Evolutionary conservation across 352 stramenopile species (phyloP).

Genomic region (Peronospora tabacina): DNA sequence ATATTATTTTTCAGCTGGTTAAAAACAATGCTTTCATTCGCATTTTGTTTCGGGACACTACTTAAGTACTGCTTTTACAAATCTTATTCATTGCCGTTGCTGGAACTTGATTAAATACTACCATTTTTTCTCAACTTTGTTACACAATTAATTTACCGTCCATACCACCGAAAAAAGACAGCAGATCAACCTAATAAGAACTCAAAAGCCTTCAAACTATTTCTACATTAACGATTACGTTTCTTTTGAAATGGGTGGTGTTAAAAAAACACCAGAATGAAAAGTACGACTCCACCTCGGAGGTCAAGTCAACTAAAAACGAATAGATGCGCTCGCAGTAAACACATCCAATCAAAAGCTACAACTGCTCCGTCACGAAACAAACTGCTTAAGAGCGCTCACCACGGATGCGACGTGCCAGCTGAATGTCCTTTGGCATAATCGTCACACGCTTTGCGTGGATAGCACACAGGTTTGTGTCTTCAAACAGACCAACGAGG

Average conservation of each 20-base stretch:
- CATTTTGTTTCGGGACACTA: too few relatives aligned
- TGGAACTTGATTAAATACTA: too few relatives aligned
- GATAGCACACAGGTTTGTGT: slow-evolving; percentile 92
- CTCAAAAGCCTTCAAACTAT: background rate
- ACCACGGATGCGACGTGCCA: slow-evolving; percentile 90
- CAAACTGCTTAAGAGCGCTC: slow-evolving; percentile 60
- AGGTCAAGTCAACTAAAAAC: slow-evolving; percentile 4
- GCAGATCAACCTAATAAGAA: too few relatives aligned
- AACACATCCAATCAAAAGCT: slow-evolving; percentile 36
- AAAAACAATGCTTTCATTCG: too few relatives aligned
- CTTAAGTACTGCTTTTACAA: too few relatives aligned
- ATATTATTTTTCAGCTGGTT: too few relatives aligned
- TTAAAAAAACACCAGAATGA: slow-evolving; percentile 47
- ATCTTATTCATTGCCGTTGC: too few relatives aligned
- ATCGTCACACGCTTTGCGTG: slow-evolving; percentile 92
- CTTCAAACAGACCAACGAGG: slow-evolving; percentile 78
- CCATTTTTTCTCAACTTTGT: too few relatives aligned
- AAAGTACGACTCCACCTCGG: slow-evolving; percentile 9
- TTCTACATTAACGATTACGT: background rate
- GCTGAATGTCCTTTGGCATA: slow-evolving; percentile 93
- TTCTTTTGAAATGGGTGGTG: slow-evolving; percentile 38
- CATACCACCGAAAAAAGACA: too few relatives aligned
- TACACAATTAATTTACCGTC: too few relatives aligned
- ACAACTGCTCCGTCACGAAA: slow-evolving; percentile 49
- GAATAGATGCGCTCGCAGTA: background rate